A percentile compares a stretch with the other conserved stretches of the same genome.
Conservation (phyloP, 164 flowering plant genomes). For the Chimonanthus salicifolius region DNA sequence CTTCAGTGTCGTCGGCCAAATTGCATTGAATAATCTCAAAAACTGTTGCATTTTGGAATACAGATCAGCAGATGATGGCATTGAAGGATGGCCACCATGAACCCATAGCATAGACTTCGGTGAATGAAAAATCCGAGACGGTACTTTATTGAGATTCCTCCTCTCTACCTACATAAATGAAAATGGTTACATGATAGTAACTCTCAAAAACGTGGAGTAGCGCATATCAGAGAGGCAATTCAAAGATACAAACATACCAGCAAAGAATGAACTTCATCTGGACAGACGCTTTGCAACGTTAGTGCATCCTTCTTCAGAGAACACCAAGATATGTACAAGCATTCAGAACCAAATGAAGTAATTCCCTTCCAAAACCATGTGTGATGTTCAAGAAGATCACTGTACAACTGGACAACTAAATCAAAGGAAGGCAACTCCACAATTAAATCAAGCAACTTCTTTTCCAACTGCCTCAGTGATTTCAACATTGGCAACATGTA, state of each 20-base stretch:
- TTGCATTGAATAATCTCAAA: conserved; percentile 34
- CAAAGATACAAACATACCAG: conserved; percentile 32
- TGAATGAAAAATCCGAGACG: conserved; percentile 24
- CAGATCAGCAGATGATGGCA: conserved; percentile 56
- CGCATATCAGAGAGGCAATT: background rate
- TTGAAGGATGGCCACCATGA: conserved; percentile 86
- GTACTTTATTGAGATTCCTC: conserved; percentile 26
- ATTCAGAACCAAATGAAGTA: conserved; percentile 26
- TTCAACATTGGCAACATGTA: conserved; percentile 20
- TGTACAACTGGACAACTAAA: conserved; percentile 33
- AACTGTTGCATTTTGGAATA: conserved; percentile 48
- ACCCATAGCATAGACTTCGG: conserved; percentile 78
- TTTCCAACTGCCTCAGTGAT: conserved; percentile 52
- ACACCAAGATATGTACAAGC: conserved; percentile 44
- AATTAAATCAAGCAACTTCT: conserved; percentile 41
- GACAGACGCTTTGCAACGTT: conserved; percentile 38
- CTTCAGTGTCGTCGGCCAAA: conserved; percentile 49
- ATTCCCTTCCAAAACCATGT: conserved; percentile 47
- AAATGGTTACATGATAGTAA: background rate
- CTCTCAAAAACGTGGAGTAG: background rate
- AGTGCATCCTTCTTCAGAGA: conserved; percentile 43
- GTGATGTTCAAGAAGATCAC: conserved; percentile 60
- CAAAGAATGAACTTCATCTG: conserved; percentile 33
- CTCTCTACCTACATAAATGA: conserved; percentile 33
- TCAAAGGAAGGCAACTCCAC: conserved; percentile 48